These are phyloP conservation scores for Dipteronia dyeriana DNA, from an alignment of 345 rosid genomes.

Conservation along the genomic window DNA sequence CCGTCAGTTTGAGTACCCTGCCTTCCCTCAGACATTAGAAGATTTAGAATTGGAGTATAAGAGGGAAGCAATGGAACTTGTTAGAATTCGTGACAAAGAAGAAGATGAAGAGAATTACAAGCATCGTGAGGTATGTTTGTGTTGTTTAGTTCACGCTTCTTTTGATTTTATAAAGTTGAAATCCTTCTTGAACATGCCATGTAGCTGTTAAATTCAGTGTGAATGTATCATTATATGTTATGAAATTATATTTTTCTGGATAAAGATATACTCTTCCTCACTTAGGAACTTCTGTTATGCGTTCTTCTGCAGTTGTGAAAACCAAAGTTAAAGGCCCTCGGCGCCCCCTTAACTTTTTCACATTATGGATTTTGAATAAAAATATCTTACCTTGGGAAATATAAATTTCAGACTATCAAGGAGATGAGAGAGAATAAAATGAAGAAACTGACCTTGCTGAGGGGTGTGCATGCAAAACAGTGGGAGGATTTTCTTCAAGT, in stretches of 20 bases:
- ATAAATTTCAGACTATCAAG: constrained; percentile 68
- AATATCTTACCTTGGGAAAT: constrained; percentile 42
- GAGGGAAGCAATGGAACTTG: constrained; percentile 75
- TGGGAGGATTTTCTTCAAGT: constrained; percentile 87
- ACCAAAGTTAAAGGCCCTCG: constrained; percentile 10
- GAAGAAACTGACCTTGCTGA: constrained; percentile 65
- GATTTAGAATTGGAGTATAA: constrained; percentile 83
- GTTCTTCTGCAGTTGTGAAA: constrained; percentile 12
- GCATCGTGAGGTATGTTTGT: constrained; percentile 86
- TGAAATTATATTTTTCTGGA: not conserved
- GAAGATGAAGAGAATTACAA: constrained; percentile 94
- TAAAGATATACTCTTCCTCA: constrained; percentile 8
- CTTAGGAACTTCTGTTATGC: constrained; percentile 2
- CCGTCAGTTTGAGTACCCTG: constrained; percentile 66
- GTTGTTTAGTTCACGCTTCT: constrained; percentile 11
- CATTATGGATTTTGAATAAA: constrained; percentile 22
- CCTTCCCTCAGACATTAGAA: constrained; percentile 65
- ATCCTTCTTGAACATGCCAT: constrained; percentile 16
- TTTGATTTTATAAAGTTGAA: constrained; percentile 12
- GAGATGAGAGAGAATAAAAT: constrained; percentile 86
- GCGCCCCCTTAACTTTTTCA: constrained; percentile 9
- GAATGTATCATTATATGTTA: not conserved
- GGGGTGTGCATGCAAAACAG: constrained; percentile 66
- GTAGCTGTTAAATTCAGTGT: constrained; percentile 12
- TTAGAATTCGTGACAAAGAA: constrained; percentile 77